phyloP scores from a whole-genome alignment of 164 flowering plant genomes.

The Taxillus chinensis region DNA sequence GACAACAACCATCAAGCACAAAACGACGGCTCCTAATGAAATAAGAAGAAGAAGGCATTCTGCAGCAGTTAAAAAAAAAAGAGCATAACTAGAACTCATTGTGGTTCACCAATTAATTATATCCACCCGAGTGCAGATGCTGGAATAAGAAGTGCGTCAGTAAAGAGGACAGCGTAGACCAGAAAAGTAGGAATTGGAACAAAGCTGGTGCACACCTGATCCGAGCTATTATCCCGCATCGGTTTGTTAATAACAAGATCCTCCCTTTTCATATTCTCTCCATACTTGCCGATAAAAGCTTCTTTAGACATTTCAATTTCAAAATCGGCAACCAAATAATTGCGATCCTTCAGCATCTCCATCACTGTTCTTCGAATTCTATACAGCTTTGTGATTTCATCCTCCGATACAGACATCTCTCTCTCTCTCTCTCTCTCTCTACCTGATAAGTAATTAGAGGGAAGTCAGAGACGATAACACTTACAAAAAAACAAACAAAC shows the following conservation, averaged over 20 bases:
- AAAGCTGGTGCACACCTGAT: background rate
- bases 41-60: no score
- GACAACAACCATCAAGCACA: no score
- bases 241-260: background rate
- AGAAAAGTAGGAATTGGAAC: background rate
- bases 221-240: background rate
- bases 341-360: conserved; percentile 11
- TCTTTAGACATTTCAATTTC: conserved; percentile 9
- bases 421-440: background rate
- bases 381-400: conserved; percentile 1
- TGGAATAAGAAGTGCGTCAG: no score
- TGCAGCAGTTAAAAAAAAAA: no score
- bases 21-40: no score
- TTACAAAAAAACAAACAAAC: no score
- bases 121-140: no score
- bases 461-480: no score
- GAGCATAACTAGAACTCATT: no score
- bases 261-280: conserved; percentile 4
- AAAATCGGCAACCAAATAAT: conserved; percentile 5
- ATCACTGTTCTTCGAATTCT: conserved; percentile 8
- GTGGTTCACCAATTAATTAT: no score
- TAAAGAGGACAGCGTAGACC: no score
- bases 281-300: conserved; percentile 4
- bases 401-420: background rate
- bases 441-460: no score